phyloP scores from a whole-genome alignment of 2,329 filamentous ascomycete genomes.

The Apiospora kogelbergensis region DNA sequence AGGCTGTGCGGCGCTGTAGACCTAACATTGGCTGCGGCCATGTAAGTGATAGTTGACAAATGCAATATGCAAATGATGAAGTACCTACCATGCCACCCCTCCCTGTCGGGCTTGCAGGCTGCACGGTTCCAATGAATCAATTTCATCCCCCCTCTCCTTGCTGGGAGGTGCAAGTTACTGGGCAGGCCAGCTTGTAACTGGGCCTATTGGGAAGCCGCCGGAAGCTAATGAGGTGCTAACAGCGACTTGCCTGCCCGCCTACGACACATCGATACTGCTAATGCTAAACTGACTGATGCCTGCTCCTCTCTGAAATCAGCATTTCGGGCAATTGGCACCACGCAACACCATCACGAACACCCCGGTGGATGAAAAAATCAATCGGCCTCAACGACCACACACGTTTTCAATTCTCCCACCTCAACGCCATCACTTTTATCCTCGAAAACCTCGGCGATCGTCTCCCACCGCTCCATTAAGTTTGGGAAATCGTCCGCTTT shows the following conservation, averaged over 20 bases:
- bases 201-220: conserved; percentile 6
- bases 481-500: conserved; percentile 53
- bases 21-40: too few species aligned
- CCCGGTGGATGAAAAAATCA: conserved; percentile 20
- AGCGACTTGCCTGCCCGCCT: neutral
- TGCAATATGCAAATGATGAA: too few species aligned
- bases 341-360: conserved; percentile 14
- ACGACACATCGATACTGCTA: conserved; percentile 5
- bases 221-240: conserved; percentile 6
- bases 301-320: conserved; percentile 4
- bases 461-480: conserved; percentile 36
- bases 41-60: neutral
- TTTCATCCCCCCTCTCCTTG: neutral
- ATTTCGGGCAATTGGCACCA: conserved; percentile 8
- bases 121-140: conserved; percentile 6
- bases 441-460: conserved; percentile 25
- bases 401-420: conserved; percentile 31
- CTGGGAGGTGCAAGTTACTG: neutral
- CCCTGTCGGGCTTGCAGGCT: conserved; percentile 1
- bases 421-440: conserved; percentile 39
- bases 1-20: too few species aligned
- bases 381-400: conserved; percentile 17
- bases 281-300: conserved; percentile 7
- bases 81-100: neutral
- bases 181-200: neutral